Evolutionary conservation across 1,284 basidiomycete genomes (phyloP).

Genomic region (Phenoliferia sp.): DNA sequence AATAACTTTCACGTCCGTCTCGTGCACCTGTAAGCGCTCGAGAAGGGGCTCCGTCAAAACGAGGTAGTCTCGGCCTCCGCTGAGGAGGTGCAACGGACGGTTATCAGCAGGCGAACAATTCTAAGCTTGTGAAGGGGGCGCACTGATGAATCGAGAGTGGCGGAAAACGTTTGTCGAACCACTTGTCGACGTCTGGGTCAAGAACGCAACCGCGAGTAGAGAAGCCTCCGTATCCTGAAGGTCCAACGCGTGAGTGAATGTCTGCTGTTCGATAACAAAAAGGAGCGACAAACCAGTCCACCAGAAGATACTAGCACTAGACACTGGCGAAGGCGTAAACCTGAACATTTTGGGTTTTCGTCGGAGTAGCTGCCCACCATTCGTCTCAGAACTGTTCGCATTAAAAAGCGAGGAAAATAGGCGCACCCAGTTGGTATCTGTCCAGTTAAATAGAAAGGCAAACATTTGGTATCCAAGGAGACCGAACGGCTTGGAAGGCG

Average conservation of each 20-base stretch:
- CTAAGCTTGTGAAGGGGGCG: not conserved
- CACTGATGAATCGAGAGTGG: constrained; percentile 53
- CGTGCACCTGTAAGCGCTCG: constrained; percentile 48
- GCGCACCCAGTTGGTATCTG: constrained; percentile 58
- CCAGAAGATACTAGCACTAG: constrained; percentile 41
- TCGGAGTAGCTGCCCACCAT: constrained; percentile 44
- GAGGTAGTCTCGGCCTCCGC: constrained; percentile 49
- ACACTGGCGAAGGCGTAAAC: constrained; percentile 59
- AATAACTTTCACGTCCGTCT: constrained; percentile 51
- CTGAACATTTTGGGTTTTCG: constrained; percentile 61
- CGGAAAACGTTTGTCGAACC: constrained; percentile 57
- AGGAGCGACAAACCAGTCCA: constrained; percentile 48
- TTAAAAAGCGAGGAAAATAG: constrained; percentile 5
- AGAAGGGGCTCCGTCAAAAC: constrained; percentile 51
- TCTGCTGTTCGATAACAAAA: not conserved
- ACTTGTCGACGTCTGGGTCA: constrained; percentile 49
- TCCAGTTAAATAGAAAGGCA: constrained; percentile 58
- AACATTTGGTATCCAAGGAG: constrained; percentile 56
- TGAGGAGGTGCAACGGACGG: not conserved
- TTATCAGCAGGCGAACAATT: not conserved
- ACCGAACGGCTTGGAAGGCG: constrained; percentile 47
- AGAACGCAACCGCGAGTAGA: constrained; percentile 55
- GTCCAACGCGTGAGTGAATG: not conserved
- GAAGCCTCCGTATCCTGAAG: constrained; percentile 51
- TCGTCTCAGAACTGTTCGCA: not conserved